phyloP scores from a whole-genome alignment of 345 rosid genomes.

The Trapa incisa region DNA sequence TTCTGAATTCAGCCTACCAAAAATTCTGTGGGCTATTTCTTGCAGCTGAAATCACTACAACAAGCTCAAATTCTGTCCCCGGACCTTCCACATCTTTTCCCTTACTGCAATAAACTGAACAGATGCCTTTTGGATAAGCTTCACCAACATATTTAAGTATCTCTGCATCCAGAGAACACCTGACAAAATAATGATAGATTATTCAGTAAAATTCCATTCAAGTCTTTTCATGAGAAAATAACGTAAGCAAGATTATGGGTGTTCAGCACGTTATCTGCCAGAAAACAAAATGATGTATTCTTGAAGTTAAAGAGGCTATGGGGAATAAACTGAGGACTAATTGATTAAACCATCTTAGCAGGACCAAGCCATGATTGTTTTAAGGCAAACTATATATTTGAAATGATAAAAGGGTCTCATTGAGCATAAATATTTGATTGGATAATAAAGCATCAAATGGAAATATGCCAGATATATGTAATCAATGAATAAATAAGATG shows the following conservation, averaged over 20 bases:
- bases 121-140: constrained; percentile 86
- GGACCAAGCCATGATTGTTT: background rate
- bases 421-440: too few relatives aligned
- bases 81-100: constrained; percentile 83
- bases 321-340: too few relatives aligned
- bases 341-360: background rate
- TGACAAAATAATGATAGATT: constrained; percentile 13
- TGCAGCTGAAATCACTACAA: constrained; percentile 70
- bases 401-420: background rate
- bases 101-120: constrained; percentile 56
- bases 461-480: background rate
- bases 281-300: background rate
- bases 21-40: constrained; percentile 89
- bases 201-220: background rate
- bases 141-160: constrained; percentile 69
- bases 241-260: background rate
- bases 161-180: constrained; percentile 80
- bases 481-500: background rate
- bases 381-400: background rate
- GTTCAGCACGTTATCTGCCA: background rate
- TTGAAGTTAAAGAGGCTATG: background rate
- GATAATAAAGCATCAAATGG: background rate
- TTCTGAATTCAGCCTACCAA: constrained; percentile 40
- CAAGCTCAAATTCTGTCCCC: constrained; percentile 81
- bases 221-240: background rate